A percentile compares a stretch with the other conserved stretches of the same genome.
Conservation (phyloP, 768 basidiomycete genomes). For the Pleurotus citrinopileatus region DNA sequence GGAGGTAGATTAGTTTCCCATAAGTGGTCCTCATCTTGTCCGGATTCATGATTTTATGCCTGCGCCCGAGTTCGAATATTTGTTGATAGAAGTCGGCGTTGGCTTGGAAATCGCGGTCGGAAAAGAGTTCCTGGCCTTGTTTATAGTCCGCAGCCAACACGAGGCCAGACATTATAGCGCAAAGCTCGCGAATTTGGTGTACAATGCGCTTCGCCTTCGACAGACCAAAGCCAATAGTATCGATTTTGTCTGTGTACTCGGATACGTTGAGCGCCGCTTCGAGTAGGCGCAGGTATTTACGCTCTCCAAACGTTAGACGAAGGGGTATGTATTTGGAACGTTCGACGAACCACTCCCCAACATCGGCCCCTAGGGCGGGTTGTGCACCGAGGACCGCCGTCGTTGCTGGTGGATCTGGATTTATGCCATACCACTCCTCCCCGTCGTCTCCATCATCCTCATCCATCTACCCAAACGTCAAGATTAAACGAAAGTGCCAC, state of each 20-base stretch:
- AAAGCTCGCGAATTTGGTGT: conserved; percentile 81
- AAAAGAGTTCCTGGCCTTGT: conserved; percentile 82
- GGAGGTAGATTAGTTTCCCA: conserved; percentile 80
- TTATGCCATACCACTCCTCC: conserved; percentile 35
- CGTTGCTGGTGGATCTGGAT: conserved; percentile 17
- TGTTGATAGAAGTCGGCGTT: conserved; percentile 80
- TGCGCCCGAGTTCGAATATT: conserved; percentile 78
- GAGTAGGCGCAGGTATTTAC: conserved; percentile 81
- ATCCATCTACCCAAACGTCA: conserved; percentile 38
- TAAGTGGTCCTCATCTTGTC: conserved; percentile 91
- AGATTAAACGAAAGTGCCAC: not conserved
- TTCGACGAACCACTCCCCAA: conserved; percentile 86
- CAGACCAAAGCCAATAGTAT: conserved; percentile 72
- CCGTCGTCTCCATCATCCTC: conserved; percentile 42
- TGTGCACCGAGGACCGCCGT: conserved; percentile 45
- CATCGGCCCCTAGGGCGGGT: conserved; percentile 54
- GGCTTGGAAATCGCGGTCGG: conserved; percentile 75
- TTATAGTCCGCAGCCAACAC: conserved; percentile 85
- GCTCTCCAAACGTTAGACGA: conserved; percentile 70
- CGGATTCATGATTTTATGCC: conserved; percentile 91
- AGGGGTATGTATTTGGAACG: conserved; percentile 80
- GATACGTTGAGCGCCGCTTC: conserved; percentile 84
- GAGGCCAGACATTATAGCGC: conserved; percentile 84
- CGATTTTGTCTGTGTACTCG: conserved; percentile 90
- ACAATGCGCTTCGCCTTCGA: conserved; percentile 89